phyloP scores from a whole-genome alignment of 2,329 filamentous ascomycete species.

The Diplodia corticola region DNA sequence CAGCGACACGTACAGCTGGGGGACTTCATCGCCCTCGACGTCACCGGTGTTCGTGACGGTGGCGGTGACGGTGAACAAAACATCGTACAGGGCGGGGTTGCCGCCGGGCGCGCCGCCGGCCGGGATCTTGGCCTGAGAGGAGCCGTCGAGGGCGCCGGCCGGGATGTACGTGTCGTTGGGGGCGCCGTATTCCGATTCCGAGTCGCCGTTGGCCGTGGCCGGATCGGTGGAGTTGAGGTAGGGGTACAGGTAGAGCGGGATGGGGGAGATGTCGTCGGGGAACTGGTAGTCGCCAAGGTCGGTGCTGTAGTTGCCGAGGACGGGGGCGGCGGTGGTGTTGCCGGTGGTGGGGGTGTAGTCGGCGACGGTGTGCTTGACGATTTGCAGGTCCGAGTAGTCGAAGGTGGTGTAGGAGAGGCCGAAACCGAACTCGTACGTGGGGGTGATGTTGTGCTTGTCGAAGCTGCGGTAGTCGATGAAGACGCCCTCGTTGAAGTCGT shows the following conservation, averaged over 20 bases:
- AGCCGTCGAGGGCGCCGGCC: conserved; percentile 55
- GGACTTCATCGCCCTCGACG: conserved; percentile 66
- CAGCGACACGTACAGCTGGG: conserved; percentile 75
- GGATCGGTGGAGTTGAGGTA: conserved; percentile 67
- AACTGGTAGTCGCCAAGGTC: conserved; percentile 67
- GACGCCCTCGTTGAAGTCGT: conserved; percentile 72
- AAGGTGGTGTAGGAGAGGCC: conserved; percentile 82
- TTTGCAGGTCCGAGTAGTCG: conserved; percentile 66
- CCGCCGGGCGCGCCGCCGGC: conserved; percentile 66
- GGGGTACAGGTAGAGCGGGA: conserved; percentile 67
- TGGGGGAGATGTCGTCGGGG: conserved; percentile 58
- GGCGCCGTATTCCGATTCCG: conserved; percentile 60
- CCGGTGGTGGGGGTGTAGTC: conserved; percentile 63
- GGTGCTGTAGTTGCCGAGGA: conserved; percentile 64
- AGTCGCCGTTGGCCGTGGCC: conserved; percentile 53
- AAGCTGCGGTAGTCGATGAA: conserved; percentile 83
- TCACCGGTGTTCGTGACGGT: conserved; percentile 71
- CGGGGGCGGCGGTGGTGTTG: conserved; percentile 62
- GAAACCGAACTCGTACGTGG: conserved; percentile 79
- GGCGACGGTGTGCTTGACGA: conserved; percentile 53
- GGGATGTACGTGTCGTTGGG: conserved; percentile 61
- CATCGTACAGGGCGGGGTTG: conserved; percentile 66
- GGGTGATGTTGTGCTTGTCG: conserved; percentile 64
- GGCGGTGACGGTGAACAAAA: conserved; percentile 66
- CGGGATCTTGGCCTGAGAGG: conserved; percentile 56